Evolutionary conservation across 2,329 filamentous ascomycete species (phyloP), one percentile per base, ranked within the genome.

Genomic region (Xenosphaeropsis pyriputrescens): DNA sequence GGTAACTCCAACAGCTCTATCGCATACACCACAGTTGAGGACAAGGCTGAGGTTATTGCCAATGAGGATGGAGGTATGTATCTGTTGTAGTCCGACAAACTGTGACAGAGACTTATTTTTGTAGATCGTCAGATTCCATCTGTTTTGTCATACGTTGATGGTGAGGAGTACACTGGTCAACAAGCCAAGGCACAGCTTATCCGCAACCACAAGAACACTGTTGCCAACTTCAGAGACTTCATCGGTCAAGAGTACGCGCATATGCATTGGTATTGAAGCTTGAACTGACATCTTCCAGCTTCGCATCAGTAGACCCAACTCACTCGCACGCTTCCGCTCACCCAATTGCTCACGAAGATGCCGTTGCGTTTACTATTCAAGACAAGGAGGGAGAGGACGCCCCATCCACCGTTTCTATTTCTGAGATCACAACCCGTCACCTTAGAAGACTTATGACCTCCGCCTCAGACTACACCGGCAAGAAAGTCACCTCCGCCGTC

Each of bases 1-100:
- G 91, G 91, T 64, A 98, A 96, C 69, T 88, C 86, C 44, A 93
- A 94, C 77, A 93, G 85, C 67, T 95, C 86, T 43, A 95, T 98
- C 64, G 89, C 89, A 52, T 86, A 79, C 59, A 93, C 88, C 58
- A 93, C 86, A 34, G 74, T 79, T 44, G 89, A 96, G 55, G 89
- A 93, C 62, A 93, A 93, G 69, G 80, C 86, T 47, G 85, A 95
- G 60, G 89, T 98, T 46, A 96, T 98, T 64, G 91, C 91, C 56
- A 96, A 98, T 65, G 91, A 96, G 67, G 91, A 96, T 57, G 91
- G 91, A 70, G 85, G 85, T 86, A 59, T 55, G 75, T 63, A 18
- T n/a, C 38, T 26, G 22, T 11, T 26, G 5, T 6, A 26, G 8
- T 26, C 8, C 8, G 8, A 26, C 22, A 26, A 26, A 11, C 8